A percentile compares a stretch with the other conserved stretches of the same genome.
These are phyloP conservation scores for Populus deltoides DNA, from an alignment of 345 rosid genomes.

Conservation along the genomic window DNA sequence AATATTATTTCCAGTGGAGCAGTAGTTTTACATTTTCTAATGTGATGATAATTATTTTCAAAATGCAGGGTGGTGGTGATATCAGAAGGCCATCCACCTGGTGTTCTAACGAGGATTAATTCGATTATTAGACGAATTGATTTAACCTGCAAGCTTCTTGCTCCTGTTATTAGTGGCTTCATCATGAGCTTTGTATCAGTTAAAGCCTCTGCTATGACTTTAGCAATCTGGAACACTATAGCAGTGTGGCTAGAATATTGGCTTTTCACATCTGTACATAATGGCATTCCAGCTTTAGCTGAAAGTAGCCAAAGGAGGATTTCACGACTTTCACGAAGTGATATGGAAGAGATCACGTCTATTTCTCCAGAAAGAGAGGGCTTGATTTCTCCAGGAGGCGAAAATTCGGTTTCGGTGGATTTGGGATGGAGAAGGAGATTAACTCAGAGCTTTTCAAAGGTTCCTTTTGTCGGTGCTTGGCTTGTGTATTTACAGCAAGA, in stretches of 20 bases:
- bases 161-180: constrained; percentile 74
- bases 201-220: constrained; percentile 64
- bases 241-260: constrained; percentile 75
- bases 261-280: constrained; percentile 65
- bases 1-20: too few species aligned
- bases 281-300: constrained; percentile 57
- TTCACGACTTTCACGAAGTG: constrained; percentile 19
- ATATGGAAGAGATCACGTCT: constrained; percentile 12
- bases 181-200: constrained; percentile 76
- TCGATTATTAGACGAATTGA: constrained; percentile 75
- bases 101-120: constrained; percentile 58
- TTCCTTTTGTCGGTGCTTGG: constrained; percentile 61
- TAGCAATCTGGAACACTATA: constrained; percentile 51
- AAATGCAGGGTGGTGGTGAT: constrained; percentile 76
- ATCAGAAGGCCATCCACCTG: constrained; percentile 59
- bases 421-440: constrained; percentile 25
- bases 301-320: constrained; percentile 46
- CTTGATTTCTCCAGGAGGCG: constrained; percentile 7
- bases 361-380: constrained; percentile 13
- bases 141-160: constrained; percentile 68
- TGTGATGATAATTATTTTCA: constrained; percentile 1
- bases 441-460: constrained; percentile 33
- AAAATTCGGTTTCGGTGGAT: constrained; percentile 6
- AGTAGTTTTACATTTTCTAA: not conserved
- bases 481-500: constrained; percentile 60